Conservation (phyloP, 2,329 filamentous ascomycete genomes). For the Fusarium graminum region DNA sequence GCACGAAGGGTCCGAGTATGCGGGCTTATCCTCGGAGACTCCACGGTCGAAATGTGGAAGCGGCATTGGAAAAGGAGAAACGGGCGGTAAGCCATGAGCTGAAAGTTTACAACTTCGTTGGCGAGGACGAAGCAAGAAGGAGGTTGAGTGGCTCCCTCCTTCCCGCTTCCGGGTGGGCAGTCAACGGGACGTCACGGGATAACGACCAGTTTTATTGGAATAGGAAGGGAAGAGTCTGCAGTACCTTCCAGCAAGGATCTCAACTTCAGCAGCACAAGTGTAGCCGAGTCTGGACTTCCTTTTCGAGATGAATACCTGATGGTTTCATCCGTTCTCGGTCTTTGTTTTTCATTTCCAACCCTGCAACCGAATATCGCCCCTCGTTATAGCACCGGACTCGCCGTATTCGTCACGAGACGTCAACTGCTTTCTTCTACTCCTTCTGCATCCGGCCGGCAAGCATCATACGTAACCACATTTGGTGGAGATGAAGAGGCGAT, state of each 20-base stretch:
- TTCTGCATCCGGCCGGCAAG: slow-evolving; percentile 28
- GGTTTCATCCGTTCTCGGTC: not conserved
- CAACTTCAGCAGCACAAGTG: slow-evolving; percentile 7
- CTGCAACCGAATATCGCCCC: slow-evolving; percentile 4
- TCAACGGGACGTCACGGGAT: slow-evolving; percentile 36
- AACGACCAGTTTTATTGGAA: slow-evolving; percentile 17
- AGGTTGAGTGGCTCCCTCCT: slow-evolving; percentile 18
- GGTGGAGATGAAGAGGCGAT: slow-evolving; percentile 19
- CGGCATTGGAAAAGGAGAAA: slow-evolving; percentile 6
- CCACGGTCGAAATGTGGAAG: slow-evolving; percentile 30
- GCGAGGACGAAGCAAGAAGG: not conserved
- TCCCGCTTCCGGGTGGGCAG: slow-evolving; percentile 13
- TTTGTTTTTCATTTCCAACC: slow-evolving; percentile 12
- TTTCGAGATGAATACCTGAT: slow-evolving; percentile 1
- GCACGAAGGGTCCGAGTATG: slow-evolving; percentile 5
- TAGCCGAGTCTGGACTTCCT: not conserved
- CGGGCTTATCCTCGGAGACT: slow-evolving; percentile 28
- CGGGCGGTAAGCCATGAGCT: slow-evolving; percentile 3
- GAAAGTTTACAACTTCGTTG: not conserved
- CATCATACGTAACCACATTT: slow-evolving; percentile 1
- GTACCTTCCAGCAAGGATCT: not conserved
- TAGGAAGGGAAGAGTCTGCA: slow-evolving; percentile 12
- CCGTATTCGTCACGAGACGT: not conserved
- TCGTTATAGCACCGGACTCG: slow-evolving; percentile 1
- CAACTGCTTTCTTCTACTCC: not conserved